Evolutionary conservation across 2,329 filamentous ascomycete species (phyloP), one percentile per base, ranked within the genome.

Genomic region (Calonectria multiphialidica): DNA sequence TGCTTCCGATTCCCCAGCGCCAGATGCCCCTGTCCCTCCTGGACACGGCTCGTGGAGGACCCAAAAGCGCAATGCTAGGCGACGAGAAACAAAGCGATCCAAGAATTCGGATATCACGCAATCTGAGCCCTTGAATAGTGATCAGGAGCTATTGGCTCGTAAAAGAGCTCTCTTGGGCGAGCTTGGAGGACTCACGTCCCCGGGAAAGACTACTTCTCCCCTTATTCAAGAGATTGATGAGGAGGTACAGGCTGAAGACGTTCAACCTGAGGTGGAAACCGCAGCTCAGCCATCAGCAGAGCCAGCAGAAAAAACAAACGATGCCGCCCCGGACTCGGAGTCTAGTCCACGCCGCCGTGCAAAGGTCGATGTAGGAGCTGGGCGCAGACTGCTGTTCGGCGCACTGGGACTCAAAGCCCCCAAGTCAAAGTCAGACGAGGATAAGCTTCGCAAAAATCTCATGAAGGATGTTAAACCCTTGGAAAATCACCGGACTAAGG

Each of bases 381-480:
- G 92, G 2, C 88, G 90, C 66, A 89, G 94, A 75, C 85, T 96
- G 69, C 82, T 96, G 0, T 94, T 95, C 77, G 92, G 92, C 10
- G 92, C 93, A 8, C 86, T 96, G 4, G 94, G 94, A 4, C 82
- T 95, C 12, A 90, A 90, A 67, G 89, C 88, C 5, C 93, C 94
- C 1, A 93, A 92, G 78, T 91, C 87, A 1, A 92, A 93, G 76
- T 88, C 89, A 35, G 93, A 95, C 21, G 93, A 93, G 79, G 90
- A 92, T 18, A 88, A 88, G 44, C 82, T 93, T 7, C 90, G 90
- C 30, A 85, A 87, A 73, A 89, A 89, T 69, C 82, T 95, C 28
- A 90, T 90, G 85, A 89, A 88, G 72, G 84, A 88, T 81, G 85
- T 87, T 67, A 86, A 83, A 63, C 86, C 85, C 35, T 73, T 85